Evolutionary conservation across 371 early-diverging fungal genomes (phyloP), one percentile per base, ranked within the genome.

Genomic region (Syncephalastrum racemosum): DNA sequence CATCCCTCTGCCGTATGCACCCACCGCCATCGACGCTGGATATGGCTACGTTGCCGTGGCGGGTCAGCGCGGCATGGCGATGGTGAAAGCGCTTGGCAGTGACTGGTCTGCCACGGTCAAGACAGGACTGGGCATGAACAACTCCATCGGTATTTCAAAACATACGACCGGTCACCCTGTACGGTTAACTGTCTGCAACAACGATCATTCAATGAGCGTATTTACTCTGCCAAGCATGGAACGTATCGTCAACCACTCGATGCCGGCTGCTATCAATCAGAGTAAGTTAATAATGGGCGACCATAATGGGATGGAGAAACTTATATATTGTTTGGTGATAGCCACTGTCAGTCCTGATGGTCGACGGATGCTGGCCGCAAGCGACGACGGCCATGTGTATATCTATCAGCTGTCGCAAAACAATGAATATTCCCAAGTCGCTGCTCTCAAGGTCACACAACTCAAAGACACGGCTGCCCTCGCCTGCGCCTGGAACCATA

Each of bases 171-270:
- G 55, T 19, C 16, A 54, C 19, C 59, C 54, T 4, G 13, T 54
- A 31, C 60, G 65, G 46, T 42, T 94, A 43, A 66, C 92, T 16
- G 82, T 94, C 23, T 90, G 94, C 75, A 96, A 93, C 73, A 96
- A 95, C 62, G 97, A 96, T 64, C 85, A 91, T 61, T 91, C 89
- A 12, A 89, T 96, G 66, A 91, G 90, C 69, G 81, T 93, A 5
- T 90, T 83, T 58, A 70, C 85, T 3, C 62, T 93, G 7, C 90
- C 91, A 2, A 77, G 67, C 39, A 72, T 93, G 57, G 75, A 85
- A 45, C 77, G 83, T 13, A 59, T 91, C 15, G 64, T 83, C 5
- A 80, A 68, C 16, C 74, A 93, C n/a, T 59, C 75, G 18, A 67
- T 91, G 13, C 90, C 92, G 0, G 87, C 90, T 1, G 87, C 91